Conservation (phyloP, 768 basidiomycete genomes). For the Cytidiella melzeri region DNA sequence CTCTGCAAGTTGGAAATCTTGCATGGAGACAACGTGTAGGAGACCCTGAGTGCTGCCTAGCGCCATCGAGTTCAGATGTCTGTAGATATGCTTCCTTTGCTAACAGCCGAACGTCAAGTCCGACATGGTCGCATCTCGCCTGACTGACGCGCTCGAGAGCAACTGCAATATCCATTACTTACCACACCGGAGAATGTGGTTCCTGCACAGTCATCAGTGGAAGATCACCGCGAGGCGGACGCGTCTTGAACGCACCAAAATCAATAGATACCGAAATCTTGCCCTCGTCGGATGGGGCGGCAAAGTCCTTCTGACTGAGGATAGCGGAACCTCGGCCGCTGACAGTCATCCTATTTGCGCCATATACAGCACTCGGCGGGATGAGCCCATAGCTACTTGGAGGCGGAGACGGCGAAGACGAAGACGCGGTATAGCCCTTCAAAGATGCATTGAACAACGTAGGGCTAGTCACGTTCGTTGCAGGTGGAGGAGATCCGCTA, state of each 20-base stretch:
- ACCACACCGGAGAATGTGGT: slow-evolving; percentile 87
- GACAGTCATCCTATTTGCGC: slow-evolving; percentile 16
- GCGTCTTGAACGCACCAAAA: slow-evolving; percentile 47
- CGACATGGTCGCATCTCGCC: no score
- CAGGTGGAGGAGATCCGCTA: slow-evolving; percentile 14
- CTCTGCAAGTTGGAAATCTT: no score
- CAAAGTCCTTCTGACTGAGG: slow-evolving; percentile 1
- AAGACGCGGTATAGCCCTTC: slow-evolving; percentile 5
- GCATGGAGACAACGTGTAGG: no score
- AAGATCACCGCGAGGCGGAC: background rate
- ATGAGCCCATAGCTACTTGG: slow-evolving; percentile 8
- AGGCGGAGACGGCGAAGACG: slow-evolving; percentile 11
- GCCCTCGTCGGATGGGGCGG: slow-evolving; percentile 48
- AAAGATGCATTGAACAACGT: slow-evolving; percentile 7
- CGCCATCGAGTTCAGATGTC: no score
- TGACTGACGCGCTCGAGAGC: no score
- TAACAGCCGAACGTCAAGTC: no score
- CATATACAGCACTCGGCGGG: slow-evolving; percentile 24
- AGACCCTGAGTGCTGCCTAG: no score
- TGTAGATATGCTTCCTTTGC: no score
- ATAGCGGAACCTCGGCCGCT: slow-evolving; percentile 18
- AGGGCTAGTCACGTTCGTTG: background rate
- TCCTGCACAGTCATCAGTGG: slow-evolving; percentile 37
- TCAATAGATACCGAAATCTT: slow-evolving; percentile 80
- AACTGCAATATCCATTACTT: no score